These are phyloP conservation scores for Leccinum disarticulatum DNA, from an alignment of 768 basidiomycete species.

Conservation along the genomic window DNA sequence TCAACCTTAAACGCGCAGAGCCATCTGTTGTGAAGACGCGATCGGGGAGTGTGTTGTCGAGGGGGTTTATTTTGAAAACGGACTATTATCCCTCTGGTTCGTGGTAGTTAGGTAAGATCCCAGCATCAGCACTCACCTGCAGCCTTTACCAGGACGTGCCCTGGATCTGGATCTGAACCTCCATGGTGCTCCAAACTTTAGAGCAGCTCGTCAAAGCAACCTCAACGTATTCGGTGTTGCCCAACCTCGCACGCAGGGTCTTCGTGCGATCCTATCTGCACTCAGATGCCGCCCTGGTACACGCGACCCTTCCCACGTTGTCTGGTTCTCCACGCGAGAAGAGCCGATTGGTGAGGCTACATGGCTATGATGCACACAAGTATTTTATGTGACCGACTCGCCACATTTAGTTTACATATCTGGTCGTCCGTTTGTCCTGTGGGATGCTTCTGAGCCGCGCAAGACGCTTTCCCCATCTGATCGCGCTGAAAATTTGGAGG, in stretches of 20 bases:
- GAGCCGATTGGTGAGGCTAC: conserved; percentile 79
- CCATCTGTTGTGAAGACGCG: conserved; percentile 80
- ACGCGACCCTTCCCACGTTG: conserved; percentile 66
- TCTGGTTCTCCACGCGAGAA: conserved; percentile 97
- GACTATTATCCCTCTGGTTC: conserved; percentile 81
- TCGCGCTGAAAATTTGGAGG: conserved; percentile 93
- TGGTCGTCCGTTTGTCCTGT: conserved; percentile 88
- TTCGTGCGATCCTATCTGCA: conserved; percentile 85
- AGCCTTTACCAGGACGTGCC: conserved; percentile 61
- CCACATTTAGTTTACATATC: conserved; percentile 69
- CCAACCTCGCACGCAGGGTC: conserved; percentile 90
- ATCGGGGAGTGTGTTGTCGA: conserved; percentile 76
- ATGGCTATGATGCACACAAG: neutral
- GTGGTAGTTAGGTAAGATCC: conserved; percentile 13
- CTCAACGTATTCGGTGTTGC: conserved; percentile 95
- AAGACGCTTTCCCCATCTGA: conserved; percentile 80
- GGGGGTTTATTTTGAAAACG: conserved; percentile 94
- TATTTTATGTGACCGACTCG: neutral
- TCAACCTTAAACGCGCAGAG: conserved; percentile 61
- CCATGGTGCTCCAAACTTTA: conserved; percentile 94
- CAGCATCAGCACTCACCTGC: conserved; percentile 4
- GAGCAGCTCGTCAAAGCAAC: conserved; percentile 72
- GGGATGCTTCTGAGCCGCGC: conserved; percentile 83
- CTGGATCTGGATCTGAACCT: conserved; percentile 89
- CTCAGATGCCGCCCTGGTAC: conserved; percentile 72